These are phyloP conservation scores for Candida tallmaniae DNA, from an alignment of 805 yeast genomes.

Conservation along the genomic window DNA sequence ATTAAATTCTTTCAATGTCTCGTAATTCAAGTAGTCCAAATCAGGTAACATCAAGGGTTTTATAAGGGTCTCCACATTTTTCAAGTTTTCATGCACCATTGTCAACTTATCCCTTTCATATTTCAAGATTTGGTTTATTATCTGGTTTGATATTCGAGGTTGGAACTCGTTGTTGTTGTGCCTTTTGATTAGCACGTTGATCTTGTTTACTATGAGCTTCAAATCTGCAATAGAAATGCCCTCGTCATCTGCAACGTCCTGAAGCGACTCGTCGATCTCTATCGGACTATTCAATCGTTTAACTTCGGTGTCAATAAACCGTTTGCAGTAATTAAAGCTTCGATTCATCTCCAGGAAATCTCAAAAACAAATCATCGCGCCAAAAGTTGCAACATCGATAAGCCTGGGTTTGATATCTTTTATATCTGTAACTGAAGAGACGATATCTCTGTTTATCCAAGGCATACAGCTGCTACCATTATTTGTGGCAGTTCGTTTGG, in stretches of 20 bases:
- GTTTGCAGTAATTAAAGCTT: conserved; percentile 24
- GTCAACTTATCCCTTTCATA: conserved; percentile 25
- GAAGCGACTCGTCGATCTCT: conserved; percentile 14
- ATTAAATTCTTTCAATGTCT: conserved; percentile 16
- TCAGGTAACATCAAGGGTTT: conserved; percentile 27
- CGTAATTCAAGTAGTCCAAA: conserved; percentile 4
- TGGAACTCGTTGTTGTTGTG: conserved; percentile 24
- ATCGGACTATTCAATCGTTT: conserved; percentile 26
- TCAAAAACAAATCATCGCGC: neutral
- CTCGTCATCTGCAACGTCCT: conserved; percentile 10
- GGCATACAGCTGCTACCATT: too few relatives aligned
- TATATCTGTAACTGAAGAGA: too few relatives aligned
- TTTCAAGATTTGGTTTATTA: conserved; percentile 32
- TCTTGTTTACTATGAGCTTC: conserved; percentile 8
- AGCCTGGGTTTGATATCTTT: too few relatives aligned
- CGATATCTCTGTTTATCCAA: too few relatives aligned
- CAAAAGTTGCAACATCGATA: too few relatives aligned
- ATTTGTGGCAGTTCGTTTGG: too few relatives aligned
- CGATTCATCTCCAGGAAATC: neutral
- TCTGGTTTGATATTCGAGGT: conserved; percentile 30
- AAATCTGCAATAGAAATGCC: conserved; percentile 7
- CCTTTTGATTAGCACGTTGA: conserved; percentile 15
- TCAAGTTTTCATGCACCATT: conserved; percentile 24
- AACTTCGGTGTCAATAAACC: conserved; percentile 30
- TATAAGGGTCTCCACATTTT: conserved; percentile 15